Base-by-base conservation (phyloP, 2,329 filamentous ascomycete species). In the Acephala macrosclerotiorum region DNA sequence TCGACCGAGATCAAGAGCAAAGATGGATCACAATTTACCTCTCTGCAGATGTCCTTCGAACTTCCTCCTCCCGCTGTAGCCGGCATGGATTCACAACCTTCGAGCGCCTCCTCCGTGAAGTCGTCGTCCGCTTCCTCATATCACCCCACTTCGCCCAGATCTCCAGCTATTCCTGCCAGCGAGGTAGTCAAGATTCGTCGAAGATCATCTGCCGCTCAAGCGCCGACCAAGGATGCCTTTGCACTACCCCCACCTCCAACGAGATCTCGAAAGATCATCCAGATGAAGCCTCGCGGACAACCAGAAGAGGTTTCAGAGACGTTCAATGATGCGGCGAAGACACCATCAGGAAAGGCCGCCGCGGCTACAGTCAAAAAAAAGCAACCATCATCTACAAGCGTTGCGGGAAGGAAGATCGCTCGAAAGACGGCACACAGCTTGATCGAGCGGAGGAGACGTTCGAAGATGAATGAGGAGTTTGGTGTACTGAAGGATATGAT, bases 391-490 rank as follows among this genome's bases (percentile, higher is more conserved):
- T 86, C 88, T 1, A 91, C 90, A 6, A 97, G 91, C 72, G 92
- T 92, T 0, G 94, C 94, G 0, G 94, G 94, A n/a, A 87, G 94
- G 63, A 98, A 97, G 82, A 96, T 96, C 71, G 94, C 96, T 6
- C 87, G 96, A 71, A 98, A 97, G 81, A 98, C 95, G 1, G 96
- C 96, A 12, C 96, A 99, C 76, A 97, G 94, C 75, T 80, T 98
- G 71, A 99, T 98, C 72, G 96, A 99, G 81, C 85, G 96, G 55
- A 83, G 95, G 65, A 83, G 96, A 73, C 85, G 96, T 68, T 97
- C 93, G 14, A 99, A 98, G 83, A 99, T 98, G 95, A 98, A 99
- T 73, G 95, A 98, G 77, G 96, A 98, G 80, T 98, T 98, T 80
- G 91, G 89, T 1, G 91, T 96, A 18, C 81, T 98, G 70, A 98